These are phyloP conservation scores for Neopestalotiopsis clavispora DNA, from an alignment of 2,329 filamentous ascomycete species.

Conservation along the genomic window DNA sequence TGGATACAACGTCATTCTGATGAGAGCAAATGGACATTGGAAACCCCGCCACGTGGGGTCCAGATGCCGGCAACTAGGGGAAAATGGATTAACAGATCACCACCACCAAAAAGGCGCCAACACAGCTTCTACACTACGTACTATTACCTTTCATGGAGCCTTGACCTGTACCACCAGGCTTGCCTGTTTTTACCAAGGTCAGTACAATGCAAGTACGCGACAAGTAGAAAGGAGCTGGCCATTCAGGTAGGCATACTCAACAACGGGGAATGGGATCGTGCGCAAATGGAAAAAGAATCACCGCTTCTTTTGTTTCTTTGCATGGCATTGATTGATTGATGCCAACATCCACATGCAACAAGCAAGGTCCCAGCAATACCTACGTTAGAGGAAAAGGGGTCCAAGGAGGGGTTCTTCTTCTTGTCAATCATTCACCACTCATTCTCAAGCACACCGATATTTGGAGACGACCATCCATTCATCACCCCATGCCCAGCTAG, in stretches of 20 bases:
- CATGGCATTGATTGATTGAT: background rate
- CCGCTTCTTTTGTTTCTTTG: background rate
- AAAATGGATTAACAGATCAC: background rate
- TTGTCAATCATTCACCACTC: background rate
- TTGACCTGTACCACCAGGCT: background rate
- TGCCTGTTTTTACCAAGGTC: background rate
- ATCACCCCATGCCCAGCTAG: too few species aligned
- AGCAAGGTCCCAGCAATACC: background rate
- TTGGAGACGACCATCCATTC: background rate
- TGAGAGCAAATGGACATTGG: slow-evolving; percentile 7
- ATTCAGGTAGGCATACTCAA: background rate
- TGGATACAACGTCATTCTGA: background rate
- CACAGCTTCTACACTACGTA: background rate
- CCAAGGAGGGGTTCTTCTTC: background rate
- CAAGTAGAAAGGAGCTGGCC: background rate
- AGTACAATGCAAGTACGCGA: background rate
- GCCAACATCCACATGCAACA: background rate
- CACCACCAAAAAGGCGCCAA: background rate
- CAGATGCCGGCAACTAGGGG: background rate
- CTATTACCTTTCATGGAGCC: background rate
- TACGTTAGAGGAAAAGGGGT: background rate
- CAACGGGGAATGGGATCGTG: background rate
- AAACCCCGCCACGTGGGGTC: slow-evolving; percentile 10
- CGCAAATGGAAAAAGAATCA: background rate
- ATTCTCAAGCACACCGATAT: background rate